Conservation (phyloP, 1,139 yeast species). For the Saccharomyces hybrid region DNA sequence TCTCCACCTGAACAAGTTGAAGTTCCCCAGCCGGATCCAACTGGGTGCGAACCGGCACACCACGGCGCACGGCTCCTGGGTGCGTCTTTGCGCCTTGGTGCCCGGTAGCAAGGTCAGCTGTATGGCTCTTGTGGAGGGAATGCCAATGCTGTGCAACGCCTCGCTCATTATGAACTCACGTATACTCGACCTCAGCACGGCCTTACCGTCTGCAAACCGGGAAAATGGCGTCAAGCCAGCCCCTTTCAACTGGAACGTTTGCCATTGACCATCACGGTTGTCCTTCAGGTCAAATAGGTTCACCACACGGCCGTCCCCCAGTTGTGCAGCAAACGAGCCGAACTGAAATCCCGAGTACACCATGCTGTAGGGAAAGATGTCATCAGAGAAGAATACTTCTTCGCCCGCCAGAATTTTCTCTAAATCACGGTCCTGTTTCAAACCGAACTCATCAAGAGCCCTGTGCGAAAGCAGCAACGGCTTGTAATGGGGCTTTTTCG, state of each 20-base stretch:
- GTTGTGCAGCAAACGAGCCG: conserved; percentile 93
- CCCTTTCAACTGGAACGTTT: conserved; percentile 70
- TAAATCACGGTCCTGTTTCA: conserved; percentile 38
- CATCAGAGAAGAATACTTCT: conserved; percentile 34
- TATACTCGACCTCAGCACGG: conserved; percentile 78
- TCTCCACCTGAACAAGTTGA: conserved; percentile 73
- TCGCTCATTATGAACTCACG: conserved; percentile 86
- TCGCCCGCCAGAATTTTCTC: conserved; percentile 60
- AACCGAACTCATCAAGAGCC: conserved; percentile 61
- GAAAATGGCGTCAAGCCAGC: conserved; percentile 89
- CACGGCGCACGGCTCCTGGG: conserved; percentile 72
- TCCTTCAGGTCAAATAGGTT: conserved; percentile 65
- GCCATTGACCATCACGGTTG: conserved; percentile 23
- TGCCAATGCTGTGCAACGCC: conserved; percentile 68
- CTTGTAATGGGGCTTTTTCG: conserved; percentile 45
- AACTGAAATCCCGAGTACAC: conserved; percentile 96
- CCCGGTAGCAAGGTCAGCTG: conserved; percentile 65
- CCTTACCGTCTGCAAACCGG: conserved; percentile 95
- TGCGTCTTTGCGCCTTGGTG: conserved; percentile 67
- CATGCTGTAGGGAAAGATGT: conserved; percentile 74
- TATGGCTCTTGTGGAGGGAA: conserved; percentile 82
- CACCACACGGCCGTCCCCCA: conserved; percentile 91
- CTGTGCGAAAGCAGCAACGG: conserved; percentile 52
- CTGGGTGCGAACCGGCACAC: conserved; percentile 77
- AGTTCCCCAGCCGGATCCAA: conserved; percentile 88